These are phyloP conservation scores for Botrytis deweyae DNA, from an alignment of 2,329 filamentous ascomycete species.

Conservation along the genomic window DNA sequence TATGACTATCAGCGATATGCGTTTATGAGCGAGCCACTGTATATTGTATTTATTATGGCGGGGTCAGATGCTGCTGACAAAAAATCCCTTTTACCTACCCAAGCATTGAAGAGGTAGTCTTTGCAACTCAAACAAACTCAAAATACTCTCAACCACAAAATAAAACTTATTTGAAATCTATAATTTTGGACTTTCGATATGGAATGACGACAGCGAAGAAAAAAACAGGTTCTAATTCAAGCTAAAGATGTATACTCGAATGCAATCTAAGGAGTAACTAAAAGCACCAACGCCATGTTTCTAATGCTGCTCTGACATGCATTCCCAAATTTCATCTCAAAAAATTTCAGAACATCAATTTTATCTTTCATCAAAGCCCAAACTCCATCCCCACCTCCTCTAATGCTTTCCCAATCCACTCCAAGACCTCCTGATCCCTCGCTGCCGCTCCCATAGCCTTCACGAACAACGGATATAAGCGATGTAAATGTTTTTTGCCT, in stretches of 20 bases:
- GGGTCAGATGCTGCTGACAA: conserved; percentile 15
- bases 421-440: conserved; percentile 60
- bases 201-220: not conserved
- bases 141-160: conserved; percentile 7
- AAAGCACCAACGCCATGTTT: conserved; percentile 3
- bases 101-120: conserved; percentile 12
- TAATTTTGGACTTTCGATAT: not conserved
- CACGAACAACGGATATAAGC: conserved; percentile 76
- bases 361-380: conserved; percentile 33
- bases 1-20: conserved; percentile 18
- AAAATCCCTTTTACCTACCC: conserved; percentile 7
- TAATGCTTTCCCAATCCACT: conserved; percentile 58
- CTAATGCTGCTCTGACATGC: not conserved
- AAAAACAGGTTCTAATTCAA: not conserved
- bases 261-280: not conserved
- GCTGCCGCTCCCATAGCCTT: conserved; percentile 60
- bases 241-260: not conserved
- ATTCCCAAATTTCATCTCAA: conserved; percentile 15
- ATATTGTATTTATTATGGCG: conserved; percentile 17
- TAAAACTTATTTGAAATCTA: not conserved
- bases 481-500: conserved; percentile 71
- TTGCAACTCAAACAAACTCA: not conserved
- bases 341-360: not conserved
- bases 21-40: conserved; percentile 10
- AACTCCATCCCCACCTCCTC: conserved; percentile 61